Percentiles rank a stretch among this genome's conserved stretches.
These are phyloP conservation scores for Eragrostis nindensis DNA, from an alignment of 176 grass and related monocot genomes.

Conservation along the genomic window DNA sequence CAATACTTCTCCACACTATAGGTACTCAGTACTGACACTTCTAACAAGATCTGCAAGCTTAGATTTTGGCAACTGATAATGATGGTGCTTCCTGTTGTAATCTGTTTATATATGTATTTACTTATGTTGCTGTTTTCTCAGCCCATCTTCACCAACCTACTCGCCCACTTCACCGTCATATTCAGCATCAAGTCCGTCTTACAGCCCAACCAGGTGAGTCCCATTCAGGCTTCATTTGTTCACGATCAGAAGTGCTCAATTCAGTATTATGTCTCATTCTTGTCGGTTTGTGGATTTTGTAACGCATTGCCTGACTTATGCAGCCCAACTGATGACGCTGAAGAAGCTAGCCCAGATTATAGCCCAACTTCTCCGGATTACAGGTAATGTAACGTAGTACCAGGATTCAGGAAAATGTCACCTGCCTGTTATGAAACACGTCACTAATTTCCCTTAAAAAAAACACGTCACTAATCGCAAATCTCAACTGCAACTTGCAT, in stretches of 20 bases:
- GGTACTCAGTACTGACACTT: slow-evolving; percentile 34
- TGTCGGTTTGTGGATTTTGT: neutral
- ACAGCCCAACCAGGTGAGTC: slow-evolving; percentile 81
- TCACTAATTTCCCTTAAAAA: too few relatives aligned
- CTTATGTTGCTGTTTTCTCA: slow-evolving; percentile 23
- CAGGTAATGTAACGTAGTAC: slow-evolving; percentile 47
- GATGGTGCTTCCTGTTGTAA: neutral
- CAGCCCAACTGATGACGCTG: slow-evolving; percentile 66
- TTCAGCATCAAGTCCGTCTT: slow-evolving; percentile 75
- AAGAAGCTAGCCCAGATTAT: slow-evolving; percentile 70
- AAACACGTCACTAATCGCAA: too few relatives aligned
- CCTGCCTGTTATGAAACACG: neutral
- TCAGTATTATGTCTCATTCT: neutral
- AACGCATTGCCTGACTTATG: slow-evolving; percentile 10
- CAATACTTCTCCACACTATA: slow-evolving; percentile 55
- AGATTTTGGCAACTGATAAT: slow-evolving; percentile 3
- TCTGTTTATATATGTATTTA: neutral
- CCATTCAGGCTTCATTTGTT: neutral
- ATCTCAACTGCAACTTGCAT: neutral
- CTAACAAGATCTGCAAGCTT: neutral
- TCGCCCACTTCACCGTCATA: slow-evolving; percentile 89
- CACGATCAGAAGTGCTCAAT: too few relatives aligned
- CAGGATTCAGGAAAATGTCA: neutral
- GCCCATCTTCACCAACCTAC: slow-evolving; percentile 78
- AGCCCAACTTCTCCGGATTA: slow-evolving; percentile 92